Percentiles rank a stretch among this genome's conserved stretches.
Conservation (phyloP, 2,329 filamentous ascomycete genomes). For the Cercospora sp. region DNA sequence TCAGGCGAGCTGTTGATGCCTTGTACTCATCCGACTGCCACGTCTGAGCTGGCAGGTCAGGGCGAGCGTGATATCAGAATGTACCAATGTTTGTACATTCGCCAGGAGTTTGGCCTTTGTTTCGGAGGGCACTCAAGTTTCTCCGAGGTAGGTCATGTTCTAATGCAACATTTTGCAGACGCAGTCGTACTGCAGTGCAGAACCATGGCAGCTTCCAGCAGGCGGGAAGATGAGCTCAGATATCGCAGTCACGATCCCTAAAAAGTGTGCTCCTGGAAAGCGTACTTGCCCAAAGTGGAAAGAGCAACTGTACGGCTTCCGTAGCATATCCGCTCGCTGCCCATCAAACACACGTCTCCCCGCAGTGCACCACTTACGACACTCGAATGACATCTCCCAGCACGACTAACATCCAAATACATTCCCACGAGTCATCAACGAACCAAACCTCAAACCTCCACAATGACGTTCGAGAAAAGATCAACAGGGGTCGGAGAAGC, state of each 20-base stretch:
- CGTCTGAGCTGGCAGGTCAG: no score
- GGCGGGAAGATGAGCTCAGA: not conserved
- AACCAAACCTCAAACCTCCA: not conserved
- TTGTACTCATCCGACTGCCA: no score
- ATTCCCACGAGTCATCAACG: not conserved
- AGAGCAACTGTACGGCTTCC: not conserved
- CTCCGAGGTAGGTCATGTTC: no score
- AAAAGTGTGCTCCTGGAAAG: not conserved
- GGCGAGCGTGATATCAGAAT: no score
- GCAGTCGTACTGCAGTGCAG: no score
- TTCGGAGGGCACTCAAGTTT: no score
- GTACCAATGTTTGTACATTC: no score
- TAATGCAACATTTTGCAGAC: no score
- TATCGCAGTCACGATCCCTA: not conserved
- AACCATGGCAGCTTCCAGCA: no score
- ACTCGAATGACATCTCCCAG: not conserved
- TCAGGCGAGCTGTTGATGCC: no score
- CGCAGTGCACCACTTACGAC: not conserved
- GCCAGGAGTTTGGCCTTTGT: no score
- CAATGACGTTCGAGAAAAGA: not conserved
- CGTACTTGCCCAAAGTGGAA: not conserved
- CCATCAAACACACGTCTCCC: not conserved
- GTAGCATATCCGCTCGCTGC: not conserved
- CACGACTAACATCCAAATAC: not conserved
- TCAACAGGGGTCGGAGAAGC: conserved; percentile 1